phyloP scores from a whole-genome alignment of 2,329 filamentous ascomycete species.

The Penicillium aurantiogriseum region DNA sequence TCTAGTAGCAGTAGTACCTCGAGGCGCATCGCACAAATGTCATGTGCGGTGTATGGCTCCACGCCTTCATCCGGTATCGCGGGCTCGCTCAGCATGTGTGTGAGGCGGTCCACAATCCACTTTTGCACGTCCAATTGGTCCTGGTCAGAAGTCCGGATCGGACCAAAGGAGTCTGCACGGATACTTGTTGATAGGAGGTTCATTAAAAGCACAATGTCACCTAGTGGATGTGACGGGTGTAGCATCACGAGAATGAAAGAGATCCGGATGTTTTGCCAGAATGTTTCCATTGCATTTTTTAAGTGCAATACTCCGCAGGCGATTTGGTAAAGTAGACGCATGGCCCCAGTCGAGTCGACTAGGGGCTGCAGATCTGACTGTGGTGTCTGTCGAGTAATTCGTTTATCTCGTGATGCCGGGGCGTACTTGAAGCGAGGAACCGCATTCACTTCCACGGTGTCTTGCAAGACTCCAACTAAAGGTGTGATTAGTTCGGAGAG shows the following conservation, averaged over 20 bases:
- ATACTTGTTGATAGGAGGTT: slow-evolving; percentile 57
- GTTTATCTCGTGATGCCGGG: slow-evolving; percentile 42
- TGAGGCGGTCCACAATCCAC: slow-evolving; percentile 57
- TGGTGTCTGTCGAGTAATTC: slow-evolving; percentile 41
- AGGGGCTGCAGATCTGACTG: slow-evolving; percentile 45
- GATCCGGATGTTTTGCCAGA: slow-evolving; percentile 59
- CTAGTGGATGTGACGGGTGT: slow-evolving; percentile 56
- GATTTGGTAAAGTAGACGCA: slow-evolving; percentile 55
- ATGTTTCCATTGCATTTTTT: slow-evolving; percentile 43
- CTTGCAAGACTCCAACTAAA: slow-evolving; percentile 43
- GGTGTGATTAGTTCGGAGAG: slow-evolving; percentile 39
- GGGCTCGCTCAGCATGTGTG: slow-evolving; percentile 56
- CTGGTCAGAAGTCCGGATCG: slow-evolving; percentile 45
- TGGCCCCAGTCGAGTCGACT: slow-evolving; percentile 54
- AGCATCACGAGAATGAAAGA: slow-evolving; percentile 61
- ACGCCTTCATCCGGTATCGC: slow-evolving; percentile 48
- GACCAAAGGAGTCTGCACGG: slow-evolving; percentile 54
- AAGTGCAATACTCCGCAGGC: slow-evolving; percentile 48
- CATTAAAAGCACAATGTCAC: slow-evolving; percentile 55
- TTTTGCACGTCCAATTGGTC: slow-evolving; percentile 44
- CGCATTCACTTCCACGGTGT: slow-evolving; percentile 55
- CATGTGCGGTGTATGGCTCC: slow-evolving; percentile 37
- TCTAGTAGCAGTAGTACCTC: slow-evolving; percentile 47
- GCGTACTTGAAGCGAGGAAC: slow-evolving; percentile 51
- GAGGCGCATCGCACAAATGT: slow-evolving; percentile 45